Base-by-base conservation (phyloP, 306 rosid genomes). In the Trifolium pratense region DNA sequence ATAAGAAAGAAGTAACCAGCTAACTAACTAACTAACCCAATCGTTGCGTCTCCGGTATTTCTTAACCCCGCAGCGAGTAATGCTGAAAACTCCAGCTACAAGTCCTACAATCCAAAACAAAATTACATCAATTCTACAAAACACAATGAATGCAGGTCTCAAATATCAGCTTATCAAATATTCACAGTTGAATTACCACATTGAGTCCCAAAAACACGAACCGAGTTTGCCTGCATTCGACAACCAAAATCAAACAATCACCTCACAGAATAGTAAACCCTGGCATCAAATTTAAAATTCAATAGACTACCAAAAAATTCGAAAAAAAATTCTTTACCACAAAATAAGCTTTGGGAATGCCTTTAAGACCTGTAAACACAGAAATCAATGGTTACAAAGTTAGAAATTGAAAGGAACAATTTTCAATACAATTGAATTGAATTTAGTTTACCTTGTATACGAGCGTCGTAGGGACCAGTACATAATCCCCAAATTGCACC, bases 401-500 rank as follows among this genome's bases (percentile, higher is more conserved):
- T 67, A 53, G 6, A 52, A 73, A 66, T 68, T 13, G 39, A 37
- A 1, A 34, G 20, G 42, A n/a, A 31, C 1, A 17, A 13, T 4
- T 29, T 6, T n/a, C 21, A 20, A 73, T 37, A 10, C 0, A 26
- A 9, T 1, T 23, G 5, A 17, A 53, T 56, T 58, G 17, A 87
- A 39, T 59, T 15, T 26, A 87, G 32, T 59, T 65, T 32, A 88
- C 99, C 93, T 32, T 78, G 80, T 59, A 66, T 73, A 77, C 83
- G 85, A 82, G 99, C 92, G 3, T 94, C 86, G 71, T 82, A 85
- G 32, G 99, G 99, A 73, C 85, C 92, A 61, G 73, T 9, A 79
- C 97, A 91, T 46, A 90, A 52, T 6, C 97, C 99, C 96, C 97
- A 94, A 40, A 94, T 79, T 18, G 87, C 93, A 76, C 96, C 96